Percentiles rank a stretch among this genome's conserved stretches.
Evolutionary conservation across 2,329 filamentous ascomycete genomes (phyloP).

Genomic region (Xylariaceae sp.): DNA sequence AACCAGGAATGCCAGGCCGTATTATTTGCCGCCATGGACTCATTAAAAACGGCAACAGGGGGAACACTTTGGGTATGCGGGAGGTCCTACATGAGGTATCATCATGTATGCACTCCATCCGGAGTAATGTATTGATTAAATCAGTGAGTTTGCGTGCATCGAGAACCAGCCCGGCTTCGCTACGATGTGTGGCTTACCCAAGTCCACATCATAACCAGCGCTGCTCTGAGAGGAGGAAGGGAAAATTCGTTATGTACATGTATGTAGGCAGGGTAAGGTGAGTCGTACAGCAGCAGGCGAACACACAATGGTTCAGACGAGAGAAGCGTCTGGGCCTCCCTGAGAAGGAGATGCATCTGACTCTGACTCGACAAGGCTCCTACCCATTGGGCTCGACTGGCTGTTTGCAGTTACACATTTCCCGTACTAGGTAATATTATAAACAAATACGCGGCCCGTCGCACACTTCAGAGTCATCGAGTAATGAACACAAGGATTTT

Average conservation of each 20-base stretch:
- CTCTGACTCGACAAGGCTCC: too few species aligned
- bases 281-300: conserved; percentile 15
- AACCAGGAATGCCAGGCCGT: too few species aligned
- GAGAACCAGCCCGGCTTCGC: conserved; percentile 5
- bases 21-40: too few species aligned
- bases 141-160: conserved; percentile 8
- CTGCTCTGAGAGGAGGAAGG: background rate
- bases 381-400: too few species aligned
- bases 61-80: background rate
- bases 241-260: background rate
- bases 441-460: too few species aligned
- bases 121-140: conserved; percentile 3
- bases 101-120: background rate
- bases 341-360: background rate
- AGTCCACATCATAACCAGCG: background rate
- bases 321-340: background rate
- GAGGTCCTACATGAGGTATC: background rate
- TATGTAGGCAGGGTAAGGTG: conserved; percentile 10
- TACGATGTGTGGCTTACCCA: conserved; percentile 6
- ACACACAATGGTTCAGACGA: background rate
- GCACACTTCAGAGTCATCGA: too few species aligned
- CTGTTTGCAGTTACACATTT: too few species aligned
- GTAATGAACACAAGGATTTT: too few species aligned
- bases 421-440: too few species aligned
- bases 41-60: background rate